A percentile compares a stretch with the other conserved stretches of the same genome.
Conservation (phyloP, 495 filamentous ascomycete genomes). For the Echria macrotheca region DNA sequence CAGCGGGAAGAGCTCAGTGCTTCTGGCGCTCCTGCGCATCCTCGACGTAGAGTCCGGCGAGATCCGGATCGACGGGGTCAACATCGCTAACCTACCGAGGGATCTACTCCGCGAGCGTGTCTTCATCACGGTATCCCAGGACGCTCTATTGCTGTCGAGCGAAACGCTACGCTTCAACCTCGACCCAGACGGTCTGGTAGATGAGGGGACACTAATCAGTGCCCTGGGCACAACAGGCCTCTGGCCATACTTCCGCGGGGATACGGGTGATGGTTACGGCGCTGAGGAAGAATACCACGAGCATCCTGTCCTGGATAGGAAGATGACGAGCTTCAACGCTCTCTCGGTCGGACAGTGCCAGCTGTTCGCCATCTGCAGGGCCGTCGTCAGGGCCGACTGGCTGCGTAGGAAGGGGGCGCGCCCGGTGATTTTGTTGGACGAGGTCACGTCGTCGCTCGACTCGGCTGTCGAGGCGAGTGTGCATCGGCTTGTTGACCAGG, state of each 20-base stretch:
- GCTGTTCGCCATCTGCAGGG: constrained; percentile 22
- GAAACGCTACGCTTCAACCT: constrained; percentile 24
- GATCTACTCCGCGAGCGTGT: constrained; percentile 22
- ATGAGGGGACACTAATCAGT: background rate
- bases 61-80: constrained; percentile 33
- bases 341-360: constrained; percentile 30
- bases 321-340: constrained; percentile 16
- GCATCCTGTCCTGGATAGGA: constrained; percentile 12
- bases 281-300: background rate
- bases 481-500: constrained; percentile 56
- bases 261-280: background rate
- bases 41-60: constrained; percentile 25
- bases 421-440: constrained; percentile 71
- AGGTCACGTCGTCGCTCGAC: constrained; percentile 79
- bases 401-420: constrained; percentile 10
- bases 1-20: constrained; percentile 38
- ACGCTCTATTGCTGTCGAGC: constrained; percentile 32
- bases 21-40: constrained; percentile 33
- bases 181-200: constrained; percentile 9
- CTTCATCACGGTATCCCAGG: constrained; percentile 42
- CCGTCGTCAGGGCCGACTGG: constrained; percentile 14
- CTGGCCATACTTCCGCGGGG: constrained; percentile 10
- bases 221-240: constrained; percentile 16
- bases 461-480: constrained; percentile 72
- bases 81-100: constrained; percentile 24